A percentile compares a stretch with the other conserved stretches of the same genome.
These are phyloP conservation scores for Dichotomocladium elegans DNA, from an alignment of 371 early-diverging fungal genomes.

Conservation along the genomic window DNA sequence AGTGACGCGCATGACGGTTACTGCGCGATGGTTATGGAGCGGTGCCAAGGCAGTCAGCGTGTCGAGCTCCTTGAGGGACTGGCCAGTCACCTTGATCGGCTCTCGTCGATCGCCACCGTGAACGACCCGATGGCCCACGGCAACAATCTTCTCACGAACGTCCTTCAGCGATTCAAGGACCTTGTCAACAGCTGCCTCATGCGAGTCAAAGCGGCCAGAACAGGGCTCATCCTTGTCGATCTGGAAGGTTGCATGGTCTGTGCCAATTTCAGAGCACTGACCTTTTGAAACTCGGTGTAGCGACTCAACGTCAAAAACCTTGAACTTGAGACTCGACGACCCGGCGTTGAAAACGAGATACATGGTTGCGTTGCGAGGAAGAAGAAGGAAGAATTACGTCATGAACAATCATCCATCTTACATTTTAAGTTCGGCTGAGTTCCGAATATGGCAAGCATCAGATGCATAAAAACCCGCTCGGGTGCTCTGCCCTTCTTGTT, in stretches of 20 bases:
- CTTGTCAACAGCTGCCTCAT: constrained; percentile 5
- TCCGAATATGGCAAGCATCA: neutral
- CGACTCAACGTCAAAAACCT: constrained; percentile 7
- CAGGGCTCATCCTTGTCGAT: constrained; percentile 1
- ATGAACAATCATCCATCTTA: no score
- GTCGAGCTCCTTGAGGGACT: constrained; percentile 19
- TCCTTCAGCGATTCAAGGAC: constrained; percentile 1
- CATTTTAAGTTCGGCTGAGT: no score
- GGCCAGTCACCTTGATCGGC: constrained; percentile 14
- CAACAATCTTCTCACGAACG: neutral
- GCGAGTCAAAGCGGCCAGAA: neutral
- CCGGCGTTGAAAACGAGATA: constrained; percentile 14
- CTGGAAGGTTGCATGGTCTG: constrained; percentile 5
- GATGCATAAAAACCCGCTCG: no score
- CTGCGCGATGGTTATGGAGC: constrained; percentile 31
- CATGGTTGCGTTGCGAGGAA: no score
- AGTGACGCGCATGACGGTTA: constrained; percentile 18
- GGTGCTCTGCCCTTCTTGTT: no score
- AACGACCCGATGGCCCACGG: constrained; percentile 24
- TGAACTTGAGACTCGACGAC: constrained; percentile 19
- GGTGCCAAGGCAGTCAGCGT: constrained; percentile 31
- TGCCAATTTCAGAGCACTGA: constrained; percentile 12
- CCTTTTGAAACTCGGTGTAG: constrained; percentile 8
- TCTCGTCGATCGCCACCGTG: constrained; percentile 28
- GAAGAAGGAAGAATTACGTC: neutral